Base-by-base conservation (phyloP, 148 eudicot species). In the Camellia lanceoleosa region DNA sequence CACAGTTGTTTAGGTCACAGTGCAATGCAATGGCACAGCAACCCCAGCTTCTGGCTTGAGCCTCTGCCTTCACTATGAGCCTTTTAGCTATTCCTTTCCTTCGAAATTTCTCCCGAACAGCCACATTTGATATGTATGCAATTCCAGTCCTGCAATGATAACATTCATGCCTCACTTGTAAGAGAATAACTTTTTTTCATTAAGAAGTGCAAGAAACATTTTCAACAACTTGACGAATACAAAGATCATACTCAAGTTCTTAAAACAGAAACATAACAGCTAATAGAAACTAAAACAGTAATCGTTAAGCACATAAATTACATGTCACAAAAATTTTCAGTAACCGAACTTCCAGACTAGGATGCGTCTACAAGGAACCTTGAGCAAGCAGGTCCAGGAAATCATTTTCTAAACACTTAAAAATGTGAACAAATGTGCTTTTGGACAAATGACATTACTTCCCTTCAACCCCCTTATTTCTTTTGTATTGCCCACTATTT, bases 91-190 rank as follows among this genome's bases (percentile, higher is more conserved):
- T 86, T 66, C 98, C 98, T 77, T 89, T 92, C 52, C 96, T 82
- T 71, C 98, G 88, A 73, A 79, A 95, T 78, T 82, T 92, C 68
- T 93, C 97, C 71, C 98, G 85, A 47, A 95, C 98, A 44, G 98
- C 98, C 54, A 95, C 98, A 63, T 95, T 95, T 73, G 98, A 95
- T 79, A 95, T 76, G 81, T 95, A 95, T 46, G 97, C 98, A 78
- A 95, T 87, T 10, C 94, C 97, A 19, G 76, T 87, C 92, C 98
- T 95, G 91, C 61, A 78, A 83, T 7, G 14, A 52, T 49, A 38
- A 55, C 46, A 56, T 13, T 55, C 68, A 72, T 38, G 46, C 60
- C 38, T 61, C 70, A 62, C 38, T 30, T 23, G 14, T 5, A 43
- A 42, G 55, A 68, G 55, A 78, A 78, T 30, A 30, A 75, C 14